Evolutionary conservation across 371 early-diverging fungal species (phyloP).

Genomic region (Mycotypha africana): DNA sequence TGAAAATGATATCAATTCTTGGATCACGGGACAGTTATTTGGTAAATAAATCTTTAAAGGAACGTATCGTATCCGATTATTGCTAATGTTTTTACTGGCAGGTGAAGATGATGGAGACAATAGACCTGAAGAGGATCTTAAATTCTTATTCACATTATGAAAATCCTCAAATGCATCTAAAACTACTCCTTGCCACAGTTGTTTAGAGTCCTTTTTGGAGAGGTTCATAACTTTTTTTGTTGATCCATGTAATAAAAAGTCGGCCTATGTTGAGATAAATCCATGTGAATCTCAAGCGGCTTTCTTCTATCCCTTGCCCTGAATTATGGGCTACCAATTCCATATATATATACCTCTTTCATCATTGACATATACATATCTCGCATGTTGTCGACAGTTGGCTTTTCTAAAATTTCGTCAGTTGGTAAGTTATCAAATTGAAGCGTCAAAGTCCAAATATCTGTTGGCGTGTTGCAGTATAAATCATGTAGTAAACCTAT

Average conservation of each 20-base stretch:
- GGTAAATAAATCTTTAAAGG: conserved; percentile 60
- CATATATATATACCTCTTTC: conserved; percentile 56
- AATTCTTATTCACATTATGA: conserved; percentile 58
- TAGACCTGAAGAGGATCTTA: conserved; percentile 46
- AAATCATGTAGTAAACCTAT: conserved; percentile 67
- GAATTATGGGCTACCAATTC: too few relatives aligned
- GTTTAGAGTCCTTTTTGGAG: conserved; percentile 65
- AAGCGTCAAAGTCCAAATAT: conserved; percentile 63
- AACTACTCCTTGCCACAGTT: conserved; percentile 62
- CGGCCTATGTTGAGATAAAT: conserved; percentile 47
- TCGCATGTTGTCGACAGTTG: conserved; percentile 48
- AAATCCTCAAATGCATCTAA: conserved; percentile 54
- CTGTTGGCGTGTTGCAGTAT: conserved; percentile 22
- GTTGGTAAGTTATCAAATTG: conserved; percentile 58
- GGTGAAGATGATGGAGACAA: too few relatives aligned
- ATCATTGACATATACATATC: conserved; percentile 78
- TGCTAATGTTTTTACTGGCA: too few relatives aligned
- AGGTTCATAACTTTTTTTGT: conserved; percentile 73
- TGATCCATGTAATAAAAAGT: conserved; percentile 64
- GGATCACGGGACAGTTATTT: conserved; percentile 55
- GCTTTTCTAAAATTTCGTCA: conserved; percentile 49
- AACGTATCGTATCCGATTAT: conserved; percentile 34
- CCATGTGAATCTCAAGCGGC: not conserved
- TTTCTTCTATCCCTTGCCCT: not conserved
- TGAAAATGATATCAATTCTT: conserved; percentile 47